These are phyloP conservation scores for Rasamsonia emersonii DNA, from an alignment of 2,329 filamentous ascomycete species.

Conservation along the genomic window DNA sequence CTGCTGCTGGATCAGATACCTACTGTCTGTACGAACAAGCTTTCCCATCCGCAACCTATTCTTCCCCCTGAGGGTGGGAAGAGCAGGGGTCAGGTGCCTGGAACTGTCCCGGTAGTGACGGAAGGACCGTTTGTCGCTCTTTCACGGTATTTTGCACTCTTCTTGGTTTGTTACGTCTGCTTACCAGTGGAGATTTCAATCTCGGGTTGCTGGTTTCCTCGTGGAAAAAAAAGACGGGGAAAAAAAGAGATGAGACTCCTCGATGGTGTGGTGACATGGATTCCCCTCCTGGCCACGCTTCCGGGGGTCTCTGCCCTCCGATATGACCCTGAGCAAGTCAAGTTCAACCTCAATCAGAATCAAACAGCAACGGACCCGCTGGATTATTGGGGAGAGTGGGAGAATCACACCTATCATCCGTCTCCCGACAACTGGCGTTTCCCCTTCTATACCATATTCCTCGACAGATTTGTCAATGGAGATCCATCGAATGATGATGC, in stretches of 20 bases:
- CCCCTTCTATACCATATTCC: constrained; percentile 53
- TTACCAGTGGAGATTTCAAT: too few species aligned
- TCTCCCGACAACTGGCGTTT: constrained; percentile 53
- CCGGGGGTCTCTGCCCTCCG: constrained; percentile 4
- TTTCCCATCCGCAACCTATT: too few species aligned
- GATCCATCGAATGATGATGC: constrained; percentile 51
- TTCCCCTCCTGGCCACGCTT: constrained; percentile 3
- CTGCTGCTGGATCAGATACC: too few species aligned
- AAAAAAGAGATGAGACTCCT: constrained; percentile 19
- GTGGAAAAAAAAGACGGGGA: too few species aligned
- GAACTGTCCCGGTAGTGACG: too few species aligned
- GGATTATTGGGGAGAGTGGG: constrained; percentile 47
- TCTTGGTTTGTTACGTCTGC: too few species aligned
- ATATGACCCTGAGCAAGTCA: constrained; percentile 39
- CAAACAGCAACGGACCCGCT: constrained; percentile 42
- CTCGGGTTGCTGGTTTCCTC: too few species aligned
- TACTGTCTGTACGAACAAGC: too few species aligned
- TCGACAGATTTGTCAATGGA: constrained; percentile 53
- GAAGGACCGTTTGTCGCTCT: too few species aligned
- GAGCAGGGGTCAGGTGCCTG: too few species aligned
- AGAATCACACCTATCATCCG: constrained; percentile 37
- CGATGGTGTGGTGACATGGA: neutral
- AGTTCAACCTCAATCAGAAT: constrained; percentile 52
- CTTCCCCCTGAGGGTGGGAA: too few species aligned
- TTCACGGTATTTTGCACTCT: too few species aligned